A percentile compares a stretch with the other conserved stretches of the same genome.
phyloP scores from a whole-genome alignment of 768 basidiomycete genomes.

The Flagelloscypha sp. region DNA sequence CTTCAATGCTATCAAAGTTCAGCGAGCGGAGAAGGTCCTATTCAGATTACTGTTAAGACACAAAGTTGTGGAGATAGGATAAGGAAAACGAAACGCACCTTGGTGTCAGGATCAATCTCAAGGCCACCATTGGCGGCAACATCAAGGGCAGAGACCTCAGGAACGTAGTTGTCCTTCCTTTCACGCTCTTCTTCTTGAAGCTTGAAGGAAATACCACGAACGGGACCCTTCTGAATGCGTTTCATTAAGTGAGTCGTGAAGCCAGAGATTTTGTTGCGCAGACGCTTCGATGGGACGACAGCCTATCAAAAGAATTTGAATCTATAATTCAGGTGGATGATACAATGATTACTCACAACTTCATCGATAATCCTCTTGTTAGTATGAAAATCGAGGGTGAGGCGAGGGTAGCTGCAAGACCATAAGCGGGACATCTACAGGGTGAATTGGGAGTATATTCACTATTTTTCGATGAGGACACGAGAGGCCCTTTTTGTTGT shows the following conservation, averaged over 20 bases:
- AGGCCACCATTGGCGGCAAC: constrained; percentile 60
- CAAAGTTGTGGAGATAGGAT: background rate
- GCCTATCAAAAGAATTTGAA: constrained; percentile 38
- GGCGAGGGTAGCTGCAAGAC: constrained; percentile 82
- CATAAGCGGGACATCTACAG: constrained; percentile 2
- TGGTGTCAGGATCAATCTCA: constrained; percentile 89
- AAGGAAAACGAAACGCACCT: constrained; percentile 43
- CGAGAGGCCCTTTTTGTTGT: constrained; percentile 99
- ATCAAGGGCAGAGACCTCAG: constrained; percentile 95
- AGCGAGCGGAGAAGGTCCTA: constrained; percentile 84
- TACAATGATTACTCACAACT: constrained; percentile 53
- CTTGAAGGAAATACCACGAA: constrained; percentile 99
- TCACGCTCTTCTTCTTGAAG: constrained; percentile 99
- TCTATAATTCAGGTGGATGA: constrained; percentile 5
- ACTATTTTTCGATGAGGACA: constrained; percentile 99
- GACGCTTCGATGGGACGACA: constrained; percentile 93
- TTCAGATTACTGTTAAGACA: background rate
- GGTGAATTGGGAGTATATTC: constrained; percentile 23
- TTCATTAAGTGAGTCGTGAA: constrained; percentile 99
- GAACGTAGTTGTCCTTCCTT: constrained; percentile 98
- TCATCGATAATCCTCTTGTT: constrained; percentile 99
- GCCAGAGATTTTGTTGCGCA: constrained; percentile 98
- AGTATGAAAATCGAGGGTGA: constrained; percentile 99
- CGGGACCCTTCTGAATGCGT: constrained; percentile 96
- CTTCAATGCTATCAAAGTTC: constrained; percentile 90